Conservation (phyloP, 306 rosid species). For the Aeschynomene evenia region DNA sequence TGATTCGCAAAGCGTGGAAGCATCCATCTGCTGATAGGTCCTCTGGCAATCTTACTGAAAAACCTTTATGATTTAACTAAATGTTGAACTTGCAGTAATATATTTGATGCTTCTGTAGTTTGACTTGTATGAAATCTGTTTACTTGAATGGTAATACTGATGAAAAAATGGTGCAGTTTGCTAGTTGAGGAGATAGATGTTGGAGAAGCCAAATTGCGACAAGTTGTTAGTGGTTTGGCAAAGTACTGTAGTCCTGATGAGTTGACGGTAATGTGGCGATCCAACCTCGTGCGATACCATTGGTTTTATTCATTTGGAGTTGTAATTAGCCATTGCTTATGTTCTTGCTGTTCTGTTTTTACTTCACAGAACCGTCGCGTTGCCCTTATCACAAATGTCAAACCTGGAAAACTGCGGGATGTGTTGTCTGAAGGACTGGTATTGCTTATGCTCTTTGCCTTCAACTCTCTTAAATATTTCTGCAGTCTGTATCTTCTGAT, state of each 20-base stretch:
- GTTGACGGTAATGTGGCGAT: conserved; percentile 58
- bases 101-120: conserved; percentile 14
- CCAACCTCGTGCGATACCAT: neutral
- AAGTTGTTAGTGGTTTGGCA: conserved; percentile 96
- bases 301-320: conserved; percentile 15
- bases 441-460: neutral
- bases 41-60: conserved; percentile 7
- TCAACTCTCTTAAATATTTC: neutral
- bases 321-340: neutral
- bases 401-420: conserved; percentile 95
- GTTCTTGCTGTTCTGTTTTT: conserved; percentile 23
- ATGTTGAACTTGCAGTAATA: neutral
- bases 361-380: conserved; percentile 69
- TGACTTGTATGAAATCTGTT: conserved; percentile 16
- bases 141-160: conserved; percentile 12
- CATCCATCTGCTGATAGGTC: conserved; percentile 99
- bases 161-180: conserved; percentile 54
- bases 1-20: conserved; percentile 89
- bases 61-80: conserved; percentile 3
- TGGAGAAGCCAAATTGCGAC: conserved; percentile 83
- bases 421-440: conserved; percentile 97
- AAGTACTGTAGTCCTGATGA: conserved; percentile 79
- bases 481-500: conserved; percentile 14
- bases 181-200: conserved; percentile 95
- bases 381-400: conserved; percentile 88